These are phyloP conservation scores for Aspergillus pseudoviridinutans DNA, from an alignment of 2,329 filamentous ascomycete genomes.

Conservation along the genomic window DNA sequence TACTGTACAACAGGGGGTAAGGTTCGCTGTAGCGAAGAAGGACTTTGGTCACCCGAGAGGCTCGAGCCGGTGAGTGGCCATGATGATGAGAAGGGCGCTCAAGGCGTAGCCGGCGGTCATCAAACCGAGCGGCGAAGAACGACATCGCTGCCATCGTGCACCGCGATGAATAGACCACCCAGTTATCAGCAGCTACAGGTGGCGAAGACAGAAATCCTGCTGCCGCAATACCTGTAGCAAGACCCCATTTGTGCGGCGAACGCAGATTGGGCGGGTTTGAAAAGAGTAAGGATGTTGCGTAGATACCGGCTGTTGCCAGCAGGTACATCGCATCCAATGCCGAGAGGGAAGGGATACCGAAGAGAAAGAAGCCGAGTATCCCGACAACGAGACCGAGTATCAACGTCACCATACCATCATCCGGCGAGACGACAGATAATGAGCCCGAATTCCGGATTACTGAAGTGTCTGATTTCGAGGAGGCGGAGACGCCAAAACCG, in stretches of 20 bases:
- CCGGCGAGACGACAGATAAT: conserved; percentile 10
- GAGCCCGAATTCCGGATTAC: conserved; percentile 11
- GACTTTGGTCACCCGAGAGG: conserved; percentile 67
- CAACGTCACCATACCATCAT: conserved; percentile 26
- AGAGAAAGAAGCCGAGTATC: conserved; percentile 20
- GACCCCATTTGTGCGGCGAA: conserved; percentile 30
- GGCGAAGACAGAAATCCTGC: conserved; percentile 29
- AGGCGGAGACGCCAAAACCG: conserved; percentile 18
- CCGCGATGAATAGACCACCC: conserved; percentile 25
- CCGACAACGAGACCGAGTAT: conserved; percentile 24
- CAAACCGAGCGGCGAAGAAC: conserved; percentile 31
- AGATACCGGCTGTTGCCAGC: conserved; percentile 17
- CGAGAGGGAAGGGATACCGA: conserved; percentile 18
- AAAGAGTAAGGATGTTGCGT: conserved; percentile 26
- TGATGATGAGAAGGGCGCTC: conserved; percentile 29
- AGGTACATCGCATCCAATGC: conserved; percentile 22
- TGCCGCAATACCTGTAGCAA: conserved; percentile 22
- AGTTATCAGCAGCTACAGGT: conserved; percentile 23
- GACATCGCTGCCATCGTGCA: conserved; percentile 24
- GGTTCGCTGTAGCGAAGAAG: conserved; percentile 66
- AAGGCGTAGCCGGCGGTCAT: conserved; percentile 26
- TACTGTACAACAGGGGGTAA: conserved; percentile 77
- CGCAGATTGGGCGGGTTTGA: conserved; percentile 22
- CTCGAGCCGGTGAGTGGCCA: conserved; percentile 38
- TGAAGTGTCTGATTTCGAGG: neutral